These are phyloP conservation scores for Linaria vulgaris DNA, from an alignment of 257 asterid species.

Conservation along the genomic window DNA sequence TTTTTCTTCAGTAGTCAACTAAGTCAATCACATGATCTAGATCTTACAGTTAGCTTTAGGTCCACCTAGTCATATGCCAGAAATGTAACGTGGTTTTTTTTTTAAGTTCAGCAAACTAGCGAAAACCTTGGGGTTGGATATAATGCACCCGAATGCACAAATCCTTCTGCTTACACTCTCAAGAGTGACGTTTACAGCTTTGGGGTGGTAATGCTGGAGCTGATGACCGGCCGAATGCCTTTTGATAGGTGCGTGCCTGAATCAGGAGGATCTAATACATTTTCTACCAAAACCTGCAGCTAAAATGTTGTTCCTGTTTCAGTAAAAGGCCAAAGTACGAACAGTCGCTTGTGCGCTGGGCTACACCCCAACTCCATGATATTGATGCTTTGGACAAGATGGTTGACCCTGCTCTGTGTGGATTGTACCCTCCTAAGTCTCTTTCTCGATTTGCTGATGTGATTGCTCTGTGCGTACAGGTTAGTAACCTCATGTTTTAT, in stretches of 20 bases:
- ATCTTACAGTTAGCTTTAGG: too few species aligned
- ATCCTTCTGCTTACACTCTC: constrained; percentile 35
- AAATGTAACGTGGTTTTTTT: not conserved
- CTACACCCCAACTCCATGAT: constrained; percentile 61
- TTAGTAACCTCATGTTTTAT: not conserved
- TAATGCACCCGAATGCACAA: constrained; percentile 55
- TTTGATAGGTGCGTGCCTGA: constrained; percentile 43
- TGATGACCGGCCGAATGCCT: constrained; percentile 57
- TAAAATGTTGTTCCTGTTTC: not conserved
- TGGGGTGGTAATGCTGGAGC: constrained; percentile 65
- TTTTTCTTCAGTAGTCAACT: not conserved
- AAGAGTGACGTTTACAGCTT: constrained; percentile 64
- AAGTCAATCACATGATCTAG: not conserved
- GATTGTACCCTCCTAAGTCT: constrained; percentile 53
- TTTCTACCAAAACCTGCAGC: not conserved
- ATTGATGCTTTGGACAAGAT: constrained; percentile 50
- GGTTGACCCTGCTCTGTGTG: constrained; percentile 59
- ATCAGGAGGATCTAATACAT: not conserved
- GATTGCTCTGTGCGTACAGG: constrained; percentile 54
- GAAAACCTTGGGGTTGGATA: constrained; percentile 42
- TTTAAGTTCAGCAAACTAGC: constrained; percentile 17
- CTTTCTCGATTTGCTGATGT: constrained; percentile 60
- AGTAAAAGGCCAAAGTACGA: constrained; percentile 39
- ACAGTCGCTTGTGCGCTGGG: constrained; percentile 55
- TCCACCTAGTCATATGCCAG: too few species aligned